Evolutionary conservation across 495 filamentous ascomycete genomes (phyloP), one percentile per base, ranked within the genome.

Genomic region (Talaromyces thailandensis): DNA sequence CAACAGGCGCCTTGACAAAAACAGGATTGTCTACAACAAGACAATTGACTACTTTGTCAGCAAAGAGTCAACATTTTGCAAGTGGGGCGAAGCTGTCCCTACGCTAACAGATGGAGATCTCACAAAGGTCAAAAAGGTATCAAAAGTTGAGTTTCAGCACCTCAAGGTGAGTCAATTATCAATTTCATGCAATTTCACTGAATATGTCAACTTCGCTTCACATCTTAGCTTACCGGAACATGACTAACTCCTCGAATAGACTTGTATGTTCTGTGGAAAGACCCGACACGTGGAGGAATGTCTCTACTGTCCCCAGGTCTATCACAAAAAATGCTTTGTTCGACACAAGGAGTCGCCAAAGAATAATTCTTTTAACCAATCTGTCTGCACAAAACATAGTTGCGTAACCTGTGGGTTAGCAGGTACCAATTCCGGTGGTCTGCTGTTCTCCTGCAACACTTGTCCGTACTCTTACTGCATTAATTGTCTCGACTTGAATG

Each of bases 381-480:
- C 84, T 58, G 73, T 73, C 48, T 89, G 86, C 62, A 73, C 84
- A 3, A 82, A 87, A 45, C 86, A 89, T 63, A 66, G 78, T 25
- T 89, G 86, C 63, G 66, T 57, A 4, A 75, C 81, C 25, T 89
- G 86, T 59, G 64, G 68, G 1, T 77, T 81, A 61, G 82, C 82
- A 63, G 84, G 84, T 0, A 68, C 68, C 2, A 77, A 85, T 48
- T 83, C 80, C 0, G 85, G 86, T 0, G 82, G 85, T 2, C 76
- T 89, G 66, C 70, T 89, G 3, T 85, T 80, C 67, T 75, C 80
- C 7, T 88, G 86, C 64, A 72, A 81, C 0, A 81, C 73, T 70
- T 89, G 86, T 65, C 75, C 80, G 58, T 64, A 67, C 0, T 84
- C 79, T 2, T 88, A 73, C 63, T 89, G 86, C 63, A 86, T 88